Base-by-base conservation (phyloP, 2,329 filamentous ascomycete species). In the Hypomyces perniciosus region DNA sequence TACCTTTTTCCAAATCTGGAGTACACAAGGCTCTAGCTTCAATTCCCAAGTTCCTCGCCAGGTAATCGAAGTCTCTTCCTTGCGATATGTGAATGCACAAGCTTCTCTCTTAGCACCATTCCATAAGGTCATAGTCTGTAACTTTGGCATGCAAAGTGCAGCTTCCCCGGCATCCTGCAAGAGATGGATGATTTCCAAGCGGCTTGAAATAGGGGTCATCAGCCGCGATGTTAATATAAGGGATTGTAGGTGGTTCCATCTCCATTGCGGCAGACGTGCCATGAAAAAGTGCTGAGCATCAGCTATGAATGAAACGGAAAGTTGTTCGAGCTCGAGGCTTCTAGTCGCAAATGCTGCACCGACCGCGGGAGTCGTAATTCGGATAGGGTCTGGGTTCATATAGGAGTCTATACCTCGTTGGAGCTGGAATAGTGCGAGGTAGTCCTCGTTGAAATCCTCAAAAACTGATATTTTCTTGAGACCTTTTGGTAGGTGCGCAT, bases 111-210 rank as follows among this genome's bases (percentile, higher is more conserved):
- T 60, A 35, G 44, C 46, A 42, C 63, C 61, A 53, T 68, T 65
- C 66, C 65, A 69, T n/a, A 69, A 52, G 44, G 65, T 63, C 43
- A 70, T 50, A 4, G 58, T 65, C 27, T 61, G 57, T 34, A 69
- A 6, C 42, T 54, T 56, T n/a, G 63, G 63, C 63, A 69, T 68
- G 38, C 55, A 44, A 46, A 44, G 58, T n/a, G 55, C 62, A 47
- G 56, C 6, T 7, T 39, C 46, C 0, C 61, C 53, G 27, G 60
- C 65, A 46, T n/a, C 46, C 40, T 46, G 50, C 31, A 69, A 51
- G 49, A 69, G 52, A 44, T 4, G 35, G 13, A 60, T 47, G 44
- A 62, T 61, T 33, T 53, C 4, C 37, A 51, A 7, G 39, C 46
- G 54, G 5, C 50, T 56, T 45, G 44, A 51, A 27, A 33, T 38